Evolutionary conservation across 164 flowering plant genomes (phyloP), one percentile per base, ranked within the genome.

Genomic region (Kingdonia uniflora): DNA sequence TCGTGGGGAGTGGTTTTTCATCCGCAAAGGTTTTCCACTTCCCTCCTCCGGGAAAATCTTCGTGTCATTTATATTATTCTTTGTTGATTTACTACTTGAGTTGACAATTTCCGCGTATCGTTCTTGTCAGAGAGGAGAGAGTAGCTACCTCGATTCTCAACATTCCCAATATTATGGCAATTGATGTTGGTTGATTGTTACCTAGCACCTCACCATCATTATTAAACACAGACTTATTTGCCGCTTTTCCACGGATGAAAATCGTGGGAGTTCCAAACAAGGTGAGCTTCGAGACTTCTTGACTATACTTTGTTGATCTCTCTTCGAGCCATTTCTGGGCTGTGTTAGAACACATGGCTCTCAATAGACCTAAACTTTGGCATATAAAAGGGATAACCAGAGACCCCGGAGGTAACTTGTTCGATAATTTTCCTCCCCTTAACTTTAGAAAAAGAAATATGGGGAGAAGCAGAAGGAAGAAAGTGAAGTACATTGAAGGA

Each of bases 381-480:
- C 75, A 77, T 11, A 73, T 63, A 1, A 76, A 7, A 11, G 80
- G 80, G n/a, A 73, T 45, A 1, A 77, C 75, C 10, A 76, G 45
- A 1, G 77, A 65, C 13, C 77, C 80, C 8, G 74, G 74, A 11
- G 74, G 74, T 40, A 65, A 55, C 58, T 49, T 68, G 2, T 45
- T 44, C 2, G 57, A 38, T 49, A 52, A 20, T 45, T 19, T 51
- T 42, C 63, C 51, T 17, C 54, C 50, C 44, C 22, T 54, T 54
- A 6, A 23, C 0, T 23, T 46, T 51, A 60, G 35, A 15, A 58
- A 17, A 61, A 71, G 42, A 42, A 47, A 19, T 14, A 60, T n/a
- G 11, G 60, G 58, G 15, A 63, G 52, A 53, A 59, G 20, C 42
- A 38, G 33, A 19, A 63, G 61, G 40, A 68, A 58, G 41, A 62